Evolutionary conservation across 2,329 filamentous ascomycete species (phyloP), one percentile per base, ranked within the genome.

Genomic region (Cercospora berteroae): DNA sequence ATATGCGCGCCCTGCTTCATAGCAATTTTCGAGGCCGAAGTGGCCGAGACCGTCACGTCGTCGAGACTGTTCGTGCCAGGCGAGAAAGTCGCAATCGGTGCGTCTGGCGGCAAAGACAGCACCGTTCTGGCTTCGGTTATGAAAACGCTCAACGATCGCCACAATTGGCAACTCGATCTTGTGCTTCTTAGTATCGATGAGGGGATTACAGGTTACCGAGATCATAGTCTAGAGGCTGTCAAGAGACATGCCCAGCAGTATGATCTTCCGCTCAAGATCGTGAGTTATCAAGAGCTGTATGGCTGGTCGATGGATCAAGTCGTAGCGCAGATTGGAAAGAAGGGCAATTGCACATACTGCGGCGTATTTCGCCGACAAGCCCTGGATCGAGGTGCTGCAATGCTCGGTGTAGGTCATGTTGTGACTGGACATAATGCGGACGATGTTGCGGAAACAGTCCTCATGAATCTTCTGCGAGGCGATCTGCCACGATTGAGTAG

Each of bases 281-380:
- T 99, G 60, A 93, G 94, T 60, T 99, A 99, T 75, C 90, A 90
- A 63, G 91, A 97, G 75, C 83, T 99, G 9, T 99, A 99, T 78
- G 95, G 94, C 8, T 99, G 95, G 95, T 97, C 94, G 0, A 99
- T 99, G 95, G 95, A 99, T 76, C 93, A 98, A 77, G 95, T 99
- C 9, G 96, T 99, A 4, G 91, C 94, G 75, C 92, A 94, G 58
- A 91, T 99, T 60, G 95, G 95, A 13, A 98, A 97, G 82, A 98
- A 97, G 80, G 94, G 94, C 31, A 99, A 99, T 80, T 99, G 95
- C 85, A 99, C 96, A 31, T 99, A 99, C 77, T 99, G 95, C 76
- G 95, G 95, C 13, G 95, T 99, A 18, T 99, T 99, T 77, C 86
- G 95, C 63, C 87, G 96, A 67, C 95, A 99, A 81, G 95, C 95